Conservation (phyloP, 2,329 filamentous ascomycete species). For the Penicillium sp. region DNA sequence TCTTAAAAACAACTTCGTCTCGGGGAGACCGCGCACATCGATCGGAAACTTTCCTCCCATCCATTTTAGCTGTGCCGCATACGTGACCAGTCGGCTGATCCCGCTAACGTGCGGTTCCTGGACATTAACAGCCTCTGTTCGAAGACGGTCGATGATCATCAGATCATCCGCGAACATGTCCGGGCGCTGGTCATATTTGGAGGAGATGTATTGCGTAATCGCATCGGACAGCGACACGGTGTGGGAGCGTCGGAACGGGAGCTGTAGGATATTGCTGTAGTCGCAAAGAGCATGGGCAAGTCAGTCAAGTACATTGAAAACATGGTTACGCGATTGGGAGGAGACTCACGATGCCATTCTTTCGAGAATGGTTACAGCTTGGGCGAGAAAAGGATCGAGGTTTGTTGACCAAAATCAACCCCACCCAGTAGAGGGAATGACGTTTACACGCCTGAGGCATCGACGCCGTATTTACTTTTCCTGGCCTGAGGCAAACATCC, state of each 20-base stretch:
- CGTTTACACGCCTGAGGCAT: slow-evolving; percentile 27
- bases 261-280: slow-evolving; percentile 54
- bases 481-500: too few species aligned
- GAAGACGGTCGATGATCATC: slow-evolving; percentile 74
- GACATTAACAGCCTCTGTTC: slow-evolving; percentile 80
- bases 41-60: slow-evolving; percentile 93
- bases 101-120: slow-evolving; percentile 83
- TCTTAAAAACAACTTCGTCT: slow-evolving; percentile 6
- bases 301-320: neutral
- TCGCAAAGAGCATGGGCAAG: neutral
- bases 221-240: slow-evolving; percentile 71
- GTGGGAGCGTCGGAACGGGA: slow-evolving; percentile 84
- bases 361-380: slow-evolving; percentile 8
- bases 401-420: slow-evolving; percentile 32
- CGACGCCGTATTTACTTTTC: neutral
- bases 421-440: slow-evolving; percentile 33
- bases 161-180: slow-evolving; percentile 93
- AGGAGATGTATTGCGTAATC: slow-evolving; percentile 91
- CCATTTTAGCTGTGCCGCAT: slow-evolving; percentile 90
- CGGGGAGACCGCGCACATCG: slow-evolving; percentile 55
- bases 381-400: slow-evolving; percentile 7
- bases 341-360: slow-evolving; percentile 36
- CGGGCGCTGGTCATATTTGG: slow-evolving; percentile 97
- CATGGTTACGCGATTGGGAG: neutral
- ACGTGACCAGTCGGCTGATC: slow-evolving; percentile 79